phyloP scores from a whole-genome alignment of 768 basidiomycete genomes.

The Mycena belliarum region DNA sequence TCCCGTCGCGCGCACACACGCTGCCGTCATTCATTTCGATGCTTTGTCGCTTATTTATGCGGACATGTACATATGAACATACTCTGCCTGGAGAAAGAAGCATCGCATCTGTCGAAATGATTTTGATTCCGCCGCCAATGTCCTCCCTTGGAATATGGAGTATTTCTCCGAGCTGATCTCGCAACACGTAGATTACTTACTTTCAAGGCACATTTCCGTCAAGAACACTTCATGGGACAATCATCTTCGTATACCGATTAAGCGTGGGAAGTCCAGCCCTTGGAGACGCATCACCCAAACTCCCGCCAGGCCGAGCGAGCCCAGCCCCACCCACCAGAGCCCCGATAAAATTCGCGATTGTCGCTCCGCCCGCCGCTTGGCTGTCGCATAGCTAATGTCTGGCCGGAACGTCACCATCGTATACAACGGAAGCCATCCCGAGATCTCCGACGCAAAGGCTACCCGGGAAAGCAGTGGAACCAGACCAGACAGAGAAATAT shows the following conservation, averaged over 20 bases:
- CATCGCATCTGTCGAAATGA: constrained; percentile 30
- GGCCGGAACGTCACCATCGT: constrained; percentile 98
- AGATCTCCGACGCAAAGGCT: constrained; percentile 60
- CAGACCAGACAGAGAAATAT: constrained; percentile 48
- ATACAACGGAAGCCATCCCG: constrained; percentile 91
- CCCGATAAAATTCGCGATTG: constrained; percentile 66
- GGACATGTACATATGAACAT: constrained; percentile 35
- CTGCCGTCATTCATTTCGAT: constrained; percentile 25
- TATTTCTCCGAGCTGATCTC: constrained; percentile 21
- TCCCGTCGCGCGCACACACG: constrained; percentile 10
- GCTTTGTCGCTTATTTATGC: constrained; percentile 33
- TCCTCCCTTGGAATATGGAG: constrained; percentile 20
- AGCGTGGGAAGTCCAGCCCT: constrained; percentile 33
- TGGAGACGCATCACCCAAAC: constrained; percentile 43
- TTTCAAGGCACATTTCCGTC: constrained; percentile 18
- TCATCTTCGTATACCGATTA: constrained; percentile 26
- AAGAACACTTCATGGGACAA: background rate
- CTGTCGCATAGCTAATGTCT: constrained; percentile 89
- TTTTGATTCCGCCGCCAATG: constrained; percentile 29
- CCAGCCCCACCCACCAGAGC: constrained; percentile 50
- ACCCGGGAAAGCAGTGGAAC: constrained; percentile 46
- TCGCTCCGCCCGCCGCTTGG: constrained; percentile 63
- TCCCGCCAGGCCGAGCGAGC: constrained; percentile 42
- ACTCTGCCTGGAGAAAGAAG: constrained; percentile 30
- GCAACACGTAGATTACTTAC: background rate